Evolutionary conservation across 2,329 filamentous ascomycete species (phyloP), one percentile per base, ranked within the genome.

Genomic region (Colletotrichum sp.): DNA sequence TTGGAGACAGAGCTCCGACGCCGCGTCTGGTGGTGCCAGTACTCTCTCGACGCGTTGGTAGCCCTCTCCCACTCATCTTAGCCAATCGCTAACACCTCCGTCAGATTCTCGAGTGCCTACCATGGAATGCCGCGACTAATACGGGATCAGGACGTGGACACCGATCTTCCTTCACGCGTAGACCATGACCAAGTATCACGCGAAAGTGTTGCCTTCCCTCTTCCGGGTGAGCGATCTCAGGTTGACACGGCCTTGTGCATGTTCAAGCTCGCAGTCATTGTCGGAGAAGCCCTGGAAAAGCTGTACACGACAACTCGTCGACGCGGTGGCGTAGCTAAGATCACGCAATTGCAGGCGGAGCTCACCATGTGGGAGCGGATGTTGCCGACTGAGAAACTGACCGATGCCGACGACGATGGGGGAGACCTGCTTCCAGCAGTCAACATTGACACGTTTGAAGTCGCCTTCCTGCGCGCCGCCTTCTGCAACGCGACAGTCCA

Each of bases 41-140:
- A 80, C 59, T 77, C 80, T 5, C 77, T 81, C 7, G 80, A 81
- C 25, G 63, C 76, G 79, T 81, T 69, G 19, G 80, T 65, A 9
- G 8, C 27, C 12, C 19, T 7, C 25, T 13, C 4, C 6, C 27
- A 4, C 6, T 32, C 7, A 36, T 4, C 25, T 8, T 69, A 8
- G 7, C 19, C n/a, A 22, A 29, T 19, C 7, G 12, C 55, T 72
- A 13, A 75, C 68, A 5, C 16, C 22, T 13, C 8, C 11, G 6
- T n/a, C 22, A 81, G 79, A 1, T 80, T 81, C 39, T 78, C 77
- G 16, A 81, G 79, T 55, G 77, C 77, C 3, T 81, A 80, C 30
- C 80, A 81, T 29, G 80, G 80, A 1, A 79, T 81, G 77, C 80
- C 79, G 15, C 80, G 80, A 8, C 73, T 81, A 3, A 81, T 81